Evolutionary conservation across 345 rosid species (phyloP), one percentile per base, ranked within the genome.

Genomic region (Nephelium lappaceum): DNA sequence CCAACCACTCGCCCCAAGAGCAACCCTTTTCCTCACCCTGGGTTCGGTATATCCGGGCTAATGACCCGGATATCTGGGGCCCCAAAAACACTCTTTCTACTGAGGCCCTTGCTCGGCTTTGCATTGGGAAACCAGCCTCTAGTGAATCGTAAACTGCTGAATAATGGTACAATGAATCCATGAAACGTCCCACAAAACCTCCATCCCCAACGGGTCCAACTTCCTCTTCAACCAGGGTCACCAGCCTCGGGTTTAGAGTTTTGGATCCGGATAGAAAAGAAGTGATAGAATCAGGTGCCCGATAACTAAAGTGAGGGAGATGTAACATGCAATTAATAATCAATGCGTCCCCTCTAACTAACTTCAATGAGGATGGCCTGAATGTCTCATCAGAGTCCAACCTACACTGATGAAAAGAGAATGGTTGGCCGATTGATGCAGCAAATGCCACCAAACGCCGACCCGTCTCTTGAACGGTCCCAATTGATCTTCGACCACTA

Each of bases 91-190:
- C 95, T 77, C 86, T 84, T 71, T 92, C 97, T 6, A 95, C 97
- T 42, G 92, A 82, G 4, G 91, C 80, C 19, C 97, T 81, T 2
- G 92, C 93, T 43, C 84, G 80, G 70, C 85, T 60, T 77, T 87
- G 90, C 86, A 86, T 85, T n/a, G 97, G 97, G 66, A 90, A 89
- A 38, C 95, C 90, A 0, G 92, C 92, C 79, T 93, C 97, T 3
- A 95, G 79, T 12, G 99, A 93, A 80, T 95, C 98, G 25, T 85
- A 93, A 6, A 92, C 21, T 19, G 99, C 98, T 0, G 99, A 93
- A 86, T 87, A 95, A 19, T 95, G 96, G 74, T 92, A 95, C 74
- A 93, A 79, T 6, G 91, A 80, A 84, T 95, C 99, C 92, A 92
- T 90, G 69, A 95, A 95, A 78, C 89, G 86, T 9, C 88, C 80